These are phyloP conservation scores for Pseudomonodictys pantanalensis DNA, from an alignment of 495 filamentous ascomycete species.

Conservation along the genomic window DNA sequence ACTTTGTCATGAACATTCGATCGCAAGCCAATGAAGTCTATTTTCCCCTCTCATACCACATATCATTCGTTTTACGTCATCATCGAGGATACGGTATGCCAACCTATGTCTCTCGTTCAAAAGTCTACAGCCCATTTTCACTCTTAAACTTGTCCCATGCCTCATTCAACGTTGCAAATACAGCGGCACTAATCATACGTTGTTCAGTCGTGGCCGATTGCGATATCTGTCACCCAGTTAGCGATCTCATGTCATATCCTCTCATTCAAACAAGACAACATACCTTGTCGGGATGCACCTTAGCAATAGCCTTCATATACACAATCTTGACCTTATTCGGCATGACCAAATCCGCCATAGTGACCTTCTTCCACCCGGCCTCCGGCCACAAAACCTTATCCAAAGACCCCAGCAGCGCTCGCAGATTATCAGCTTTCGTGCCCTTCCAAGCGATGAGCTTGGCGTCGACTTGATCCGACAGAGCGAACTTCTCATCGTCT, in stretches of 20 bases:
- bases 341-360: conserved; percentile 85
- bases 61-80: no score
- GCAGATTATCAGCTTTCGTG: conserved; percentile 87
- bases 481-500: conserved; percentile 88
- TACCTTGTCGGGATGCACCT: conserved; percentile 99
- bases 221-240: conserved; percentile 59
- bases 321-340: conserved; percentile 90
- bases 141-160: conserved; percentile 97
- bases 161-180: conserved; percentile 92
- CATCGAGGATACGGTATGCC: background rate
- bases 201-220: conserved; percentile 91
- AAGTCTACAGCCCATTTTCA: conserved; percentile 71
- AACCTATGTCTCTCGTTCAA: background rate
- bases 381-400: conserved; percentile 89
- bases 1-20: no score
- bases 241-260: background rate
- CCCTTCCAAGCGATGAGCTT: conserved; percentile 74
- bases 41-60: no score
- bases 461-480: conserved; percentile 79
- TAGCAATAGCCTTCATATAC: conserved; percentile 98
- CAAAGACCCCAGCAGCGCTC: conserved; percentile 82
- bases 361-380: conserved; percentile 94
- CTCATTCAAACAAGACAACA: conserved; percentile 43
- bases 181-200: conserved; percentile 82
- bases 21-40: no score